phyloP scores from a whole-genome alignment of 1,284 basidiomycete genomes.

The Xerocomus minutiporus region DNA sequence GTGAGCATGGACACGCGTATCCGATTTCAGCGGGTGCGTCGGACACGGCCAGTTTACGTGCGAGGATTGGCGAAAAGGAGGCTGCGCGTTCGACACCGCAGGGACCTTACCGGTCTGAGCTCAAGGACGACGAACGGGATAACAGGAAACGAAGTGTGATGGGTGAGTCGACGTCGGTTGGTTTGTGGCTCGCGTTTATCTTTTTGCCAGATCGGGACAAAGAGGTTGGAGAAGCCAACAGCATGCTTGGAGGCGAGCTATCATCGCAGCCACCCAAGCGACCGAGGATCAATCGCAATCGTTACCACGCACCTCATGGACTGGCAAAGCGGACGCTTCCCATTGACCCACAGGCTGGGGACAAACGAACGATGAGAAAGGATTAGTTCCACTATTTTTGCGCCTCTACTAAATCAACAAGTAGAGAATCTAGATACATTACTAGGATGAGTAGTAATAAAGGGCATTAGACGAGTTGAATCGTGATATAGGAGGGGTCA shows the following conservation, averaged over 20 bases:
- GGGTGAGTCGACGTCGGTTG: slow-evolving; percentile 42
- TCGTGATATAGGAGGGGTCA: slow-evolving; percentile 31
- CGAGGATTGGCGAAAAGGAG: slow-evolving; percentile 64
- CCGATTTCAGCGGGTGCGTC: slow-evolving; percentile 13
- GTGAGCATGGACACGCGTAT: slow-evolving; percentile 31
- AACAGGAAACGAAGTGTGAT: slow-evolving; percentile 62
- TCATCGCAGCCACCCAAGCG: slow-evolving; percentile 39
- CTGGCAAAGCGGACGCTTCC: slow-evolving; percentile 56
- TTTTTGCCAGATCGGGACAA: slow-evolving; percentile 34
- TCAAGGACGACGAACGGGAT: slow-evolving; percentile 61
- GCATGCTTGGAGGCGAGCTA: slow-evolving; percentile 17
- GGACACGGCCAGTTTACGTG: slow-evolving; percentile 47
- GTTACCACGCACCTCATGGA: slow-evolving; percentile 38
- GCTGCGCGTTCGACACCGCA: slow-evolving; percentile 37
- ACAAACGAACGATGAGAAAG: slow-evolving; percentile 51
- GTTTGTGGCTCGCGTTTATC: not conserved
- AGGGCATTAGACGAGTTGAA: slow-evolving; percentile 36
- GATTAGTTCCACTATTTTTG: slow-evolving; percentile 33
- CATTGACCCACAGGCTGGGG: slow-evolving; percentile 54
- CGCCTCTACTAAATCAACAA: slow-evolving; percentile 12
- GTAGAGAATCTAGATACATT: slow-evolving; percentile 17
- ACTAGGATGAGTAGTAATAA: slow-evolving; percentile 23
- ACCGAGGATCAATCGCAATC: slow-evolving; percentile 44
- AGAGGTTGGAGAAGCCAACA: slow-evolving; percentile 28
- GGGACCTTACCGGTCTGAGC: slow-evolving; percentile 40